phyloP scores from a whole-genome alignment of 2,329 filamentous ascomycete genomes.

The Coleophoma eucalyptorum region DNA sequence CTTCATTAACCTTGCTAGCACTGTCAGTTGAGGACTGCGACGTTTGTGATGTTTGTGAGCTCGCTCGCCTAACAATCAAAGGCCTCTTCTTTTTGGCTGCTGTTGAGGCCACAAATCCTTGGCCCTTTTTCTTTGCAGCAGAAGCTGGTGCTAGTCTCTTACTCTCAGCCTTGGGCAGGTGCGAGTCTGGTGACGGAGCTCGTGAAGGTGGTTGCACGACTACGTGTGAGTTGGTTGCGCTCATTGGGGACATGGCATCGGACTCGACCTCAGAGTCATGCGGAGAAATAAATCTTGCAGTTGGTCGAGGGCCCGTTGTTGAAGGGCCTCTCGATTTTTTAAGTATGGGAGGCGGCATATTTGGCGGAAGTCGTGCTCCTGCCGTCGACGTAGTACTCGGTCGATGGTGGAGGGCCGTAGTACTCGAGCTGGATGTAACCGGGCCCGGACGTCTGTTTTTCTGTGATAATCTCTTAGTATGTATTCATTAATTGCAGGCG shows the following conservation, averaged over 20 bases:
- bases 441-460: conserved; percentile 14
- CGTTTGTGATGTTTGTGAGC: conserved; percentile 42
- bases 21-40: conserved; percentile 20
- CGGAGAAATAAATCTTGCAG: conserved; percentile 56
- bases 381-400: conserved; percentile 15
- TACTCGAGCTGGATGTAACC: conserved; percentile 15
- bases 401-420: conserved; percentile 11
- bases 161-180: conserved; percentile 12
- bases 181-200: conserved; percentile 7
- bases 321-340: conserved; percentile 56
- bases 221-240: conserved; percentile 28
- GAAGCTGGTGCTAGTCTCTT: conserved; percentile 6
- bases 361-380: conserved; percentile 32
- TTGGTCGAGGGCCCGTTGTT: conserved; percentile 49
- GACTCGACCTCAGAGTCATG: conserved; percentile 40
- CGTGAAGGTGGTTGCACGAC: conserved; percentile 20
- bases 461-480: conserved; percentile 18
- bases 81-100: conserved; percentile 40
- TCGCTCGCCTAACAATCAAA: conserved; percentile 40
- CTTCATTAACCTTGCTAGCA: conserved; percentile 5
- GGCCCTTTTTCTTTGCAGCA: conserved; percentile 27
- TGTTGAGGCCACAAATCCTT: conserved; percentile 37
- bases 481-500: conserved; percentile 9
- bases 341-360: conserved; percentile 48
- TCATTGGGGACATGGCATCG: conserved; percentile 37